phyloP scores from a whole-genome alignment of 2,329 filamentous ascomycete genomes.

The Hirsutella rhossiliensis region DNA sequence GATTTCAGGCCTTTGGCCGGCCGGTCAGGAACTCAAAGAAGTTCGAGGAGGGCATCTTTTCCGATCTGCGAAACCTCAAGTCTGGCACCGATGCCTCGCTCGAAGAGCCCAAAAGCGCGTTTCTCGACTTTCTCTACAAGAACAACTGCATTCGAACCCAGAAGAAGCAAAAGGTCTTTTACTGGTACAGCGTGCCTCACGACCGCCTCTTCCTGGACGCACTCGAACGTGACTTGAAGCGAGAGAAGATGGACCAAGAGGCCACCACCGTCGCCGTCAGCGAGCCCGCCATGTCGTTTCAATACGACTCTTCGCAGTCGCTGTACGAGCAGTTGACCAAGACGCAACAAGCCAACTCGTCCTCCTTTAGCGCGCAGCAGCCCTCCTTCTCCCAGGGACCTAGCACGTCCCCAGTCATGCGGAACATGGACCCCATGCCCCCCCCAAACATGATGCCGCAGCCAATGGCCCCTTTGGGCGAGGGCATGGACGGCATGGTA shows the following conservation, averaged over 20 bases:
- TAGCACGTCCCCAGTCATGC: slow-evolving; percentile 78
- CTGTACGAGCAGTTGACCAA: slow-evolving; percentile 99
- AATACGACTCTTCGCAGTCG: slow-evolving; percentile 98
- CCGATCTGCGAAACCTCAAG: slow-evolving; percentile 94
- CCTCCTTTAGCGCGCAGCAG: slow-evolving; percentile 79
- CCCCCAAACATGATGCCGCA: slow-evolving; percentile 69
- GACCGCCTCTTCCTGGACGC: slow-evolving; percentile 96
- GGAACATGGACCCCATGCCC: slow-evolving; percentile 87
- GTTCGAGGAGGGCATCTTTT: slow-evolving; percentile 99
- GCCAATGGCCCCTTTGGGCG: slow-evolving; percentile 42
- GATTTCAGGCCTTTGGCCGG: slow-evolving; percentile 96
- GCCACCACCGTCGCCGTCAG: slow-evolving; percentile 92
- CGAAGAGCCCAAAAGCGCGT: slow-evolving; percentile 96
- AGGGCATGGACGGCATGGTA: slow-evolving; percentile 62
- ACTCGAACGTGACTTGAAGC: slow-evolving; percentile 91
- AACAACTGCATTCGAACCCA: slow-evolving; percentile 99
- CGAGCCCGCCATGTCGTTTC: slow-evolving; percentile 94
- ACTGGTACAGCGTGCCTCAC: slow-evolving; percentile 99
- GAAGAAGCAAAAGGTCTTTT: slow-evolving; percentile 99
- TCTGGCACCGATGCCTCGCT: slow-evolving; percentile 95
- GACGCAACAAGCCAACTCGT: slow-evolving; percentile 96
- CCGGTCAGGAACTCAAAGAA: slow-evolving; percentile 99
- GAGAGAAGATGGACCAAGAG: slow-evolving; percentile 99
- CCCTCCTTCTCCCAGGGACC: slow-evolving; percentile 62
- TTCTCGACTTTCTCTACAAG: slow-evolving; percentile 98